Conservation (phyloP, 192 early-diverging fungal genomes). For the Coemansia javaensis region DNA sequence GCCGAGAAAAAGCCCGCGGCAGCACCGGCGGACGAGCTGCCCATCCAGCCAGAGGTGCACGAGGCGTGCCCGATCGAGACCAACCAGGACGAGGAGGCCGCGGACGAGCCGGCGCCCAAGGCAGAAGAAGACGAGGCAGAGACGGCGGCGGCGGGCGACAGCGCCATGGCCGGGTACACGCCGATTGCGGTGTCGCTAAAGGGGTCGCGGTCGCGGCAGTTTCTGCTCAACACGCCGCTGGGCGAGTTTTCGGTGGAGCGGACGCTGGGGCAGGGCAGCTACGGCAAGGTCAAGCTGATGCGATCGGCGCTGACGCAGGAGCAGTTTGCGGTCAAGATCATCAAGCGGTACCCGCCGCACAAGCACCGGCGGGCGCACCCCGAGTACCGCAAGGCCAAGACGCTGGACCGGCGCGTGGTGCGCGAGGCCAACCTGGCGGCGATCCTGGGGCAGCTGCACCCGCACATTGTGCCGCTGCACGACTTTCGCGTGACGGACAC, state of each 20-base stretch:
- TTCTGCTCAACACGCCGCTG: conserved; percentile 48
- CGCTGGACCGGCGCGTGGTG: conserved; percentile 48
- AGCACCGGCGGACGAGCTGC: too few relatives aligned
- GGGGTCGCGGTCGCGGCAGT: conserved; percentile 33
- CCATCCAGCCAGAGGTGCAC: background rate
- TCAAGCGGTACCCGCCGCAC: conserved; percentile 44
- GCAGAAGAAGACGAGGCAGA: background rate
- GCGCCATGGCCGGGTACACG: conserved; percentile 4
- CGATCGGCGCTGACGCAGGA: conserved; percentile 41
- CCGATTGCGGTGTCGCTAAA: conserved; percentile 42
- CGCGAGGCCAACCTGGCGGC: conserved; percentile 49
- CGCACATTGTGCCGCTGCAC: conserved; percentile 46
- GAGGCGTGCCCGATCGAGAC: conserved; percentile 18
- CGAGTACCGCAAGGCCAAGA: conserved; percentile 43
- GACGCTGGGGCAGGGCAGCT: conserved; percentile 50
- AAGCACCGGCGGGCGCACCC: conserved; percentile 30
- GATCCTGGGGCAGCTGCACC: conserved; percentile 47
- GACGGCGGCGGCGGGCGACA: background rate
- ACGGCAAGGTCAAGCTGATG: conserved; percentile 54
- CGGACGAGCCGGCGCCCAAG: background rate
- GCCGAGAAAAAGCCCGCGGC: background rate
- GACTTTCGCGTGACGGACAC: conserved; percentile 49
- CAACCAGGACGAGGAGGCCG: conserved; percentile 4
- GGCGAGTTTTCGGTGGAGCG: conserved; percentile 46
- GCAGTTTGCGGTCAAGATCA: conserved; percentile 53